Evolutionary conservation across 192 early-diverging fungal species (phyloP).

Genomic region (Dispira simplex): DNA sequence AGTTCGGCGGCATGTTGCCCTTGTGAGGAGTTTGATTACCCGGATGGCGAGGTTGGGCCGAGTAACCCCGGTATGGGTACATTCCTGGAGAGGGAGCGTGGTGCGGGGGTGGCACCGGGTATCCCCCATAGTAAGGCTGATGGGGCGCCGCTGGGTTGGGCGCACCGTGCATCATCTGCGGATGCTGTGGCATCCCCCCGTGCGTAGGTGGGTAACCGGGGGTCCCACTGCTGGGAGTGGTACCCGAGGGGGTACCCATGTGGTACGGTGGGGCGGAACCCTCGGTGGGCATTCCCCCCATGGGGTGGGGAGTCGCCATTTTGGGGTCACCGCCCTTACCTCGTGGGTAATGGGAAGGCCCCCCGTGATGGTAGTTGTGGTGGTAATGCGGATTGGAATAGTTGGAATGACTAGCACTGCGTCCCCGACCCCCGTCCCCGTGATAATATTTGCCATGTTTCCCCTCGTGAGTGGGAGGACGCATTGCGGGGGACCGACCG

Average conservation of each 20-base stretch:
- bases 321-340: background rate
- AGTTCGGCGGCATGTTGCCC: background rate
- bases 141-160: background rate
- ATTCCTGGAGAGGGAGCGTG: background rate
- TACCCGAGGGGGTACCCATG: background rate
- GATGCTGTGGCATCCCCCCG: background rate
- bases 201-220: background rate
- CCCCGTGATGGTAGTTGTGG: background rate
- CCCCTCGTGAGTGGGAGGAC: background rate
- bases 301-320: background rate
- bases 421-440: background rate
- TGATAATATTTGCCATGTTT: background rate
- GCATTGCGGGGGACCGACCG: slow-evolving; percentile 4
- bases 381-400: background rate
- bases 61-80: slow-evolving; percentile 8
- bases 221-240: background rate
- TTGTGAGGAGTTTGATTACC: background rate
- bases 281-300: background rate
- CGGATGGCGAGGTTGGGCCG: background rate
- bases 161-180: background rate
- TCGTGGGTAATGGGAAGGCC: slow-evolving; percentile 1
- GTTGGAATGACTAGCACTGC: slow-evolving; percentile 9
- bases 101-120: background rate
- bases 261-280: background rate
- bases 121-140: slow-evolving; percentile 2